Evolutionary conservation across 306 rosid genomes (phyloP).

Genomic region (Benincasa hispida): DNA sequence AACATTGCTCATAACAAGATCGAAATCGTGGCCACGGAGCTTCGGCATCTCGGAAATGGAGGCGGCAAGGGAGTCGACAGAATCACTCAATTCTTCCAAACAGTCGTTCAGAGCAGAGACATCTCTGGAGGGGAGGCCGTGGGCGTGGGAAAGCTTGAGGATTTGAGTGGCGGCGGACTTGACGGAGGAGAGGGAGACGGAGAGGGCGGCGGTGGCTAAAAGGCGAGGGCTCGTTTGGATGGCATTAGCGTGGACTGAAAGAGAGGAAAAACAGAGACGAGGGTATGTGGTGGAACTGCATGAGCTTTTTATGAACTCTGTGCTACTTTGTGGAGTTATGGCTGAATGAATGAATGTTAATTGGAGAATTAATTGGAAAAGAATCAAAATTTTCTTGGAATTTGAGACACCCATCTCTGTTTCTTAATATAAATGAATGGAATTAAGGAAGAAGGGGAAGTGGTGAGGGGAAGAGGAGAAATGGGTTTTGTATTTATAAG

Average conservation of each 20-base stretch:
- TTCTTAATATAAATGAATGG: not conserved
- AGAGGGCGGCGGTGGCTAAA: slow-evolving; percentile 41
- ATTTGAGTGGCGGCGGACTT: slow-evolving; percentile 31
- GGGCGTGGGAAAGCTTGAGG: slow-evolving; percentile 16
- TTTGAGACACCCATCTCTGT: not conserved
- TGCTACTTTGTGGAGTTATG: slow-evolving; percentile 9
- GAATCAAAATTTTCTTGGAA: not conserved
- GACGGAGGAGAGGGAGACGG: slow-evolving; percentile 39
- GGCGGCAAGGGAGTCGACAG: slow-evolving; percentile 36
- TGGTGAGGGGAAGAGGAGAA: not conserved
- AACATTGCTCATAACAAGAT: not conserved
- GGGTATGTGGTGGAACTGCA: slow-evolving; percentile 59
- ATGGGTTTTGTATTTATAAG: not conserved
- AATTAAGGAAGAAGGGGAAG: not conserved
- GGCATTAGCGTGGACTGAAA: slow-evolving; percentile 25
- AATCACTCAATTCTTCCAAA: slow-evolving; percentile 41
- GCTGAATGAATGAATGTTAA: not conserved
- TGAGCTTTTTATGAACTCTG: slow-evolving; percentile 48
- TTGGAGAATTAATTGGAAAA: not conserved
- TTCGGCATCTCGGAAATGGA: slow-evolving; percentile 43
- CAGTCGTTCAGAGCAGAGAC: slow-evolving; percentile 54
- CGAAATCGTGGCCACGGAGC: slow-evolving; percentile 3
- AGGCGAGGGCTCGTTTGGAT: slow-evolving; percentile 42
- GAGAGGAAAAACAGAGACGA: slow-evolving; percentile 47
- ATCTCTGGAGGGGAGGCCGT: not conserved